Conservation (phyloP, 805 yeast species). For the Lachancea dasiensis region DNA sequence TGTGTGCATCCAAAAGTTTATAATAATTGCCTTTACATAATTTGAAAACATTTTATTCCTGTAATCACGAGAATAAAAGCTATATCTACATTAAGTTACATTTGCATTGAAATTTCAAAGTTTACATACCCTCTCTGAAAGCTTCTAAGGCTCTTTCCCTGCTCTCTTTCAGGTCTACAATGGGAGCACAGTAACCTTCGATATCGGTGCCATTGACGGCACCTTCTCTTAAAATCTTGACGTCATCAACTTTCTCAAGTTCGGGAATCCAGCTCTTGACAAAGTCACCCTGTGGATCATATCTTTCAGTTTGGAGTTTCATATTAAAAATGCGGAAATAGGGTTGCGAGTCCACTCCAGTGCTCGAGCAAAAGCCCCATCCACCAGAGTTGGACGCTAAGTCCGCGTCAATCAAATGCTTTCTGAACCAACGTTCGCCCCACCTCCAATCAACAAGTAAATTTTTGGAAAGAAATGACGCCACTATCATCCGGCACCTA, state of each 20-base stretch:
- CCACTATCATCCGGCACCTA: constrained; percentile 48
- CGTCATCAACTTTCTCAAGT: constrained; percentile 25
- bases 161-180: constrained; percentile 38
- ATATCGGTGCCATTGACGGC: constrained; percentile 7
- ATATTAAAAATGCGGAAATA: constrained; percentile 53
- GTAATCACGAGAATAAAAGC: no score
- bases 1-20: no score
- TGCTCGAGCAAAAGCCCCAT: constrained; percentile 50
- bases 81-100: no score
- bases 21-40: no score
- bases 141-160: constrained; percentile 40
- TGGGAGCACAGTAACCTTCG: constrained; percentile 39
- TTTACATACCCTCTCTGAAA: constrained; percentile 33
- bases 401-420: constrained; percentile 46
- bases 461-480: constrained; percentile 46
- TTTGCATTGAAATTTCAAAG: not conserved
- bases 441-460: constrained; percentile 48
- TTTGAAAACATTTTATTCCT: no score
- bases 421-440: constrained; percentile 48
- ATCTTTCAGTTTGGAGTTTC: constrained; percentile 42
- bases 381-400: constrained; percentile 51
- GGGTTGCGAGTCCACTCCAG: constrained; percentile 52
- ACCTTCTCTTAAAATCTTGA: constrained; percentile 26
- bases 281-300: constrained; percentile 42
- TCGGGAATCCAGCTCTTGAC: constrained; percentile 49